A percentile compares a stretch with the other conserved stretches of the same genome.
phyloP scores from a whole-genome alignment of 2,329 filamentous ascomycete genomes.

The Ploettnerulaceae sp. region DNA sequence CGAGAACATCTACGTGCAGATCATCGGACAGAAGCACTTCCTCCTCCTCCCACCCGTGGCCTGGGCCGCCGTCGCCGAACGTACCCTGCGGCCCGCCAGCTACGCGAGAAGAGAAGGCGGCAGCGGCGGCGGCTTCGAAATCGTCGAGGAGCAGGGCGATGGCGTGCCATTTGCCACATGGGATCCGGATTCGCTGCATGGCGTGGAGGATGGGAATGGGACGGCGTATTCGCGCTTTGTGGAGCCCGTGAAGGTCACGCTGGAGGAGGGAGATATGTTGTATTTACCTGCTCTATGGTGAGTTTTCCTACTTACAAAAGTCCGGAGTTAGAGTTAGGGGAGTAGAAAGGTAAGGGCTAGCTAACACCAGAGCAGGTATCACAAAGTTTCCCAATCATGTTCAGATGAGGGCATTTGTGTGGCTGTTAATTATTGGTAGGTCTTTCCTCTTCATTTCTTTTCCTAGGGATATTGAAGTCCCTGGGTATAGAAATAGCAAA shows the following conservation, averaged over 20 bases:
- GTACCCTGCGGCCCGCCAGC: slow-evolving; percentile 48
- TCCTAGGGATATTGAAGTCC: not conserved
- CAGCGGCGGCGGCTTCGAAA: not conserved
- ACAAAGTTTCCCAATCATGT: slow-evolving; percentile 72
- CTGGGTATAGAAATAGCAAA: not conserved
- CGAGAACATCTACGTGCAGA: slow-evolving; percentile 78
- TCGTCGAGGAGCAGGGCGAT: slow-evolving; percentile 31
- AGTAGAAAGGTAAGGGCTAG: too few species aligned
- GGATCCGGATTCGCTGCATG: slow-evolving; percentile 55
- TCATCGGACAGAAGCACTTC: slow-evolving; percentile 70
- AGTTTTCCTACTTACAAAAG: slow-evolving; percentile 29
- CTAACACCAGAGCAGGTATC: slow-evolving; percentile 59
- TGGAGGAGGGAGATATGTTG: slow-evolving; percentile 72
- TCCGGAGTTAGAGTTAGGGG: too few species aligned
- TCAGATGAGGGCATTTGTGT: slow-evolving; percentile 66
- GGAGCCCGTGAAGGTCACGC: slow-evolving; percentile 58
- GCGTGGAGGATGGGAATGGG: slow-evolving; percentile 32
- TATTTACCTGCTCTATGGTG: slow-evolving; percentile 79
- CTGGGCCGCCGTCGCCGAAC: slow-evolving; percentile 65
- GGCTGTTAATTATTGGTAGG: slow-evolving; percentile 77
- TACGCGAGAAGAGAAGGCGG: slow-evolving; percentile 41
- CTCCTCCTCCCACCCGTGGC: slow-evolving; percentile 67
- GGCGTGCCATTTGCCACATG: slow-evolving; percentile 65
- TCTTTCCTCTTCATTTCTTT: not conserved
- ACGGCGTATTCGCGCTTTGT: slow-evolving; percentile 58